A percentile compares a stretch with the other conserved stretches of the same genome.
These are phyloP conservation scores for Cytospora piceae DNA, from an alignment of 2,329 filamentous ascomycete genomes.

Conservation along the genomic window DNA sequence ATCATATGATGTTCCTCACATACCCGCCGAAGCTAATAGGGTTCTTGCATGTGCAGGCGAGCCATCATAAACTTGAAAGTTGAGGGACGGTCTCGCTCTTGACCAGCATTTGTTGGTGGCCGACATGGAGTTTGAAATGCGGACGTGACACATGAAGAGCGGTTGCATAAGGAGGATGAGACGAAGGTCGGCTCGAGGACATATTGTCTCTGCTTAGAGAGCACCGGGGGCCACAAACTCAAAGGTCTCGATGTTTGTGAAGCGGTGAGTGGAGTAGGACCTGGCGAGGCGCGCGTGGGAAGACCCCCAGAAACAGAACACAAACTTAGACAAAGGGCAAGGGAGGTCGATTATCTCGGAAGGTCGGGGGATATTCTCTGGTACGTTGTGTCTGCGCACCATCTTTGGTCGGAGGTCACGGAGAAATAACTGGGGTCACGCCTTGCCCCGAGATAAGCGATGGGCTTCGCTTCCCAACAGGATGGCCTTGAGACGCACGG, in stretches of 20 bases:
- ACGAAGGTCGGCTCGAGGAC: constrained; percentile 1
- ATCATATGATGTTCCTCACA: constrained; percentile 31
- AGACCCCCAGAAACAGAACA: not conserved
- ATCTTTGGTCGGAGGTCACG: constrained; percentile 9
- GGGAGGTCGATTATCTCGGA: not conserved
- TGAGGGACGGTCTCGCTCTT: constrained; percentile 19
- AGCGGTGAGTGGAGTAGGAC: not conserved
- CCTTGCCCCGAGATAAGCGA: constrained; percentile 13
- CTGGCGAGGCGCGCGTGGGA: not conserved
- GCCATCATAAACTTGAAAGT: constrained; percentile 6
- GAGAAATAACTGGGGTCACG: constrained; percentile 20
- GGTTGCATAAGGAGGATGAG: not conserved
- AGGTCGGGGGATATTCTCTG: not conserved
- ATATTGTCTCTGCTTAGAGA: constrained; percentile 7
- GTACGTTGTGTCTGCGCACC: not conserved
- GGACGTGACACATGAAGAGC: not conserved
- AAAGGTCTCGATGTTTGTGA: constrained; percentile 3
- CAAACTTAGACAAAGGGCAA: not conserved
- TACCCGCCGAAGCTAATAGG: constrained; percentile 38
- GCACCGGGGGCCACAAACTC: not conserved
- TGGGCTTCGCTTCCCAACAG: constrained; percentile 23
- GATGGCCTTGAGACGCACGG: not conserved
- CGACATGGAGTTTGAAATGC: not conserved
- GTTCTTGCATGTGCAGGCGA: constrained; percentile 33
- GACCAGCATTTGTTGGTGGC: not conserved